Evolutionary conservation across 805 yeast species (phyloP), one percentile per base, ranked within the genome.

Genomic region (Candida suzukii): DNA sequence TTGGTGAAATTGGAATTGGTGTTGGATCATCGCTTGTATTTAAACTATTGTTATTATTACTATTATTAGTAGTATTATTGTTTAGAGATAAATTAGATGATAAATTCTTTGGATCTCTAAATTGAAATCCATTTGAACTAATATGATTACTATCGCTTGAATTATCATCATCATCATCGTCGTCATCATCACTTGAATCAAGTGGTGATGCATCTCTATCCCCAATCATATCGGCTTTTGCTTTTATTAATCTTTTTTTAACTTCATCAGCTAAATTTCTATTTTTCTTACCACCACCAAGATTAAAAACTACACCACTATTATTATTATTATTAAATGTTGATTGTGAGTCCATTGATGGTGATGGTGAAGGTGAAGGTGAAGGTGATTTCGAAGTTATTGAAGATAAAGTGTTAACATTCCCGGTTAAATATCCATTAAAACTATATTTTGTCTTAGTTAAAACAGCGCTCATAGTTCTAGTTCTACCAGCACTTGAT

Each of bases 401-500:
- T 3, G 48, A 13, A 5, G 36, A n/a, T 13, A 38, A 20, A 12
- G 20, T 24, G 9, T 33, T 16, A n/a, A n/a, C n/a, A n/a, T n/a
- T n/a, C n/a, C n/a, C n/a, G n/a, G n/a, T n/a, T 22, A 17, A 6
- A 5, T 17, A 16, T 13, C 19, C 16, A 27, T 24, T 32, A 24
- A 38, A 48, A 42, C 45, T 19, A 31, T 38, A 44, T 24, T 50
- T 34, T 36, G 35, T 42, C 35, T 48, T 51, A 6, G 63, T 60
- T 26, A 55, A 35, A n/a, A 58, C 70, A 30, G 63, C 61, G 33
- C 61, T 54, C 68, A 74, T 67, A 0, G 88, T 80, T 50, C 88
- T 65, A 2, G 74, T 69, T 42, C 83, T 62, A 22, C 73, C 76
- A 32, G 70, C 63, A 21, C 17, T 17, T 14, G 24, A 29, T 44